Conservation (phyloP, 2,329 filamentous ascomycete species). For the Sporothrix humicola region DNA sequence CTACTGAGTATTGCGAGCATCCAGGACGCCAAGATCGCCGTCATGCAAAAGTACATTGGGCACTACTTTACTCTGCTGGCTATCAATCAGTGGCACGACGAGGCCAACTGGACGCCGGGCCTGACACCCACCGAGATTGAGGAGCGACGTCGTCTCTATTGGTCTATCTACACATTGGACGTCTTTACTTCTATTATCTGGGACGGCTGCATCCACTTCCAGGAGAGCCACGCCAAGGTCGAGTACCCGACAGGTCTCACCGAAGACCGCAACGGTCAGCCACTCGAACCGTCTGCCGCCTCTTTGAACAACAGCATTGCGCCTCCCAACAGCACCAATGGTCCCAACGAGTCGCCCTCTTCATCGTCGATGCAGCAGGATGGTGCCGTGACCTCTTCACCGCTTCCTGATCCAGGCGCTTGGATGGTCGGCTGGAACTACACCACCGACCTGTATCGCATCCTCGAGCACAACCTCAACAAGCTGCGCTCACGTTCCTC, state of each 20-base stretch:
- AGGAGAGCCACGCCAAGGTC: constrained; percentile 54
- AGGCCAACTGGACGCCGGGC: constrained; percentile 39
- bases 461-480: constrained; percentile 55
- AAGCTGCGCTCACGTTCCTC: constrained; percentile 36
- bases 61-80: constrained; percentile 41
- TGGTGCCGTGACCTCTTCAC: neutral
- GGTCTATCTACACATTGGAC: constrained; percentile 64
- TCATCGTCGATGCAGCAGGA: constrained; percentile 26
- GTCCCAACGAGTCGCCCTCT: neutral
- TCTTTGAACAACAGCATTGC: neutral
- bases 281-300: neutral
- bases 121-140: constrained; percentile 37
- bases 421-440: constrained; percentile 66
- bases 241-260: constrained; percentile 50
- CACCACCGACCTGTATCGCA: constrained; percentile 60
- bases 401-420: constrained; percentile 1
- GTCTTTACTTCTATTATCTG: constrained; percentile 61
- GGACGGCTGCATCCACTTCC: constrained; percentile 52
- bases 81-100: constrained; percentile 42
- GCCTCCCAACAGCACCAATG: neutral
- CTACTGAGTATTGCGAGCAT: constrained; percentile 40
- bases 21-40: constrained; percentile 40
- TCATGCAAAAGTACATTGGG: constrained; percentile 42
- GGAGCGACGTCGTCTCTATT: constrained; percentile 48
- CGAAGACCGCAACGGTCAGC: constrained; percentile 23